Evolutionary conservation across 129 eudicot genomes (phyloP), one percentile per base, ranked within the genome.

Genomic region (Pseudognaphalium luteoalbum): DNA sequence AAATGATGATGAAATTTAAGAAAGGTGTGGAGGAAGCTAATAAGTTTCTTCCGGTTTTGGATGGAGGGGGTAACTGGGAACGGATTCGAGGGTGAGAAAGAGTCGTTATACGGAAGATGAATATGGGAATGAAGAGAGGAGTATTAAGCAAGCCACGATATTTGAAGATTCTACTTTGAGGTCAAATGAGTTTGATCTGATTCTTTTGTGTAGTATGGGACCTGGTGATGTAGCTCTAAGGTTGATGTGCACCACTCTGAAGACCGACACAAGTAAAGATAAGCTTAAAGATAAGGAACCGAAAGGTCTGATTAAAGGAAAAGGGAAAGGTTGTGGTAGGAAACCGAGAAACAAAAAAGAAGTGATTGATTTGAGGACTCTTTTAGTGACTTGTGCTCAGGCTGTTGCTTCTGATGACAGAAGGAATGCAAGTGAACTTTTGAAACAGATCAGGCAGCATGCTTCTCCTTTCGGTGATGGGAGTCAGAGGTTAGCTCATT

Each of bases 401-500:
- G 85, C 92, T 58, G 87, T 84, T 62, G 90, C 91, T 20, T 70
- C 82, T 68, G 88, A 83, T 72, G 96, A 90, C 60, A 83, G 70
- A 30, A 73, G 85, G 63, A 86, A 83, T 20, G 95, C 90, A 54
- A 80, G 39, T 75, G 97, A 88, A 7, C 78, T 88, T 14, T 81
- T 90, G 11, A 72, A 78, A 25, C 83, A 79, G 44, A 85, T 93
- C 22, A 82, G 89, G 73, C 83, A 74, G 21, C 95, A 93, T 63
- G 84, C 97, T 33, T 86, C 91, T 7, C 83, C 92, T 20, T 75
- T 34, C 17, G 98, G 98, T 5, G 96, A 90, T 66, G 96, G 96
- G 20, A 77, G 52, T 39, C 91, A 93, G 54, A 78, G 98, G 73
- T 56, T 93, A 71, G 96, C 98, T 20, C 89, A 88, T 76, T 86